Conservation (phyloP, 257 asterid genomes). For the Plectranthus barbatus region DNA sequence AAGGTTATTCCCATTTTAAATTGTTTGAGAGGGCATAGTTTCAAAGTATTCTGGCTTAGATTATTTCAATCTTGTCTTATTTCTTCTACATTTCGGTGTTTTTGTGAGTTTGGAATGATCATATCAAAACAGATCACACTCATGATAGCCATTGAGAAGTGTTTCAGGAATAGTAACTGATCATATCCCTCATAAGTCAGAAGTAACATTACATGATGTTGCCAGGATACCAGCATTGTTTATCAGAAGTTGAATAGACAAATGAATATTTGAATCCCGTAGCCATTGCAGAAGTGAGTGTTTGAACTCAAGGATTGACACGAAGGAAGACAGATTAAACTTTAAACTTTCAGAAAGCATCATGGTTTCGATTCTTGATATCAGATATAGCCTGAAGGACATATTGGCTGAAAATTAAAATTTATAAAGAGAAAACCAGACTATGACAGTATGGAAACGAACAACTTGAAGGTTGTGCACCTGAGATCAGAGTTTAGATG, state of each 20-base stretch:
- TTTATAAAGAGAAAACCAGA: neutral
- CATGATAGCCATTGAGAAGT: neutral
- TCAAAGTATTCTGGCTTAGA: too few relatives aligned
- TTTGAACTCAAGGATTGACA: constrained; percentile 66
- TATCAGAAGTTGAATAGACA: constrained; percentile 72
- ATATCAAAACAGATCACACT: neutral
- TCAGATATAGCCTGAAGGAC: constrained; percentile 41
- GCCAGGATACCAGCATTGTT: constrained; percentile 93
- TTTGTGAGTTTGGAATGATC: neutral
- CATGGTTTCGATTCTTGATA: constrained; percentile 37
- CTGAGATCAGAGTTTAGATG: constrained; percentile 48
- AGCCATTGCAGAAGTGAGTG: constrained; percentile 73
- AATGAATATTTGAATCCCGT: constrained; percentile 55
- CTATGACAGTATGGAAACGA: neutral
- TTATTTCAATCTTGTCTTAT: too few relatives aligned
- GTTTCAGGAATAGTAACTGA: constrained; percentile 39
- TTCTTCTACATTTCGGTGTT: neutral
- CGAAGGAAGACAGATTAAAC: constrained; percentile 57
- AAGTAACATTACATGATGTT: constrained; percentile 54
- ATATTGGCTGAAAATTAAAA: constrained; percentile 4
- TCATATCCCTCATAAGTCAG: constrained; percentile 73
- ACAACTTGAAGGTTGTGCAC: constrained; percentile 19
- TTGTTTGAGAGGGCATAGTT: too few relatives aligned
- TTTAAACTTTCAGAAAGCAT: constrained; percentile 60
- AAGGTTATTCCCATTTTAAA: too few relatives aligned